Base-by-base conservation (phyloP, 495 filamentous ascomycete species). In the Aspergillus nidulans region DNA sequence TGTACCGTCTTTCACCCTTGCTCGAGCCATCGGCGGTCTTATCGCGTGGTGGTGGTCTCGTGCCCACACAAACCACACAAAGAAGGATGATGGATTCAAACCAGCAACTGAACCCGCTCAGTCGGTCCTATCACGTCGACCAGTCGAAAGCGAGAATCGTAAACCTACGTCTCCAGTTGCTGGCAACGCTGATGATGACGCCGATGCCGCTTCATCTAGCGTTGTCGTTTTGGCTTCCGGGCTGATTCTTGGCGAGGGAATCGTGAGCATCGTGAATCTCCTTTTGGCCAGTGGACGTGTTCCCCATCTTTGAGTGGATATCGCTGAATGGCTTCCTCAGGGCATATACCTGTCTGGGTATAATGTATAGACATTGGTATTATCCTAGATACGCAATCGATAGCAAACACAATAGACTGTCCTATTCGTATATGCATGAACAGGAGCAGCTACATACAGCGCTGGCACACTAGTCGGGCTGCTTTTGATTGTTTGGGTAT, bases 1-100 rank as follows among this genome's bases (percentile, higher is more conserved):
- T 62, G 87, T 89, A 2, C 95, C 95, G 0, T 94, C 89, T 0
- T 99, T 99, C 62, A 97, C 95, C 0, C 78, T 99, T 4, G 92
- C 95, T 2, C 73, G 95, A 44, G 87, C 90, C 1, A 86, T 91
- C 10, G 95, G 95, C 7, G 95, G 94, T 2, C 52, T 95, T 32
- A 67, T 96, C 43, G 85, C 83, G 56, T 96, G 90, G 87, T 95
- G 88, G 77, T 78, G 73, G 73, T 56, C 68, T 8, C 67, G 72
- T 8, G 59, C 62, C 20, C 61, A 74, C 40, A 16, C 66, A 32
- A n/a, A n/a, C n/a, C n/a, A n/a, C n/a, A 18, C 64, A 8, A 59
- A 32, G 6, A 42, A 36, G 20, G 23, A 34, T 32, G 19, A 24
- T 7, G n/a, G n/a, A n/a, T 3, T 23, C 5, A 26, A 36, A 42